Evolutionary conservation across 108 stramenopile species (phyloP).

Genomic region (Aurantiochytrium sp.): DNA sequence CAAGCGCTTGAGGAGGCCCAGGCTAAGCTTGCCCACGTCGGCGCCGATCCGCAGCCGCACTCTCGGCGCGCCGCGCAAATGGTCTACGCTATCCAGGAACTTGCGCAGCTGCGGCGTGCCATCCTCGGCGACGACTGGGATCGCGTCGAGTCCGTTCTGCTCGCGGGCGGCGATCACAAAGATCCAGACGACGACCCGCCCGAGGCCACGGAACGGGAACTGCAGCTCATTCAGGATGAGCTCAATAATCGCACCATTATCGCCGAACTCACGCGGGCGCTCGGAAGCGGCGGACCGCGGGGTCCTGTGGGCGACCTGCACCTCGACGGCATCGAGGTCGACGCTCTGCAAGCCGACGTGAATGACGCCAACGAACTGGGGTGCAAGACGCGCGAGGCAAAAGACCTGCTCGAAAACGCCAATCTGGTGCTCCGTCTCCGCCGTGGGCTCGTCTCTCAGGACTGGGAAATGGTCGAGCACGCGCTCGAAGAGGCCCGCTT

Average conservation of each 20-base stretch:
- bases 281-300: not conserved
- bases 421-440: constrained; percentile 21
- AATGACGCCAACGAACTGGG: constrained; percentile 14
- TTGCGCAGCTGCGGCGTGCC: not conserved
- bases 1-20: not conserved
- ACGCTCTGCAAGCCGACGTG: constrained; percentile 23
- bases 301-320: not conserved
- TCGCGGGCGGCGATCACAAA: not conserved
- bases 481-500: constrained; percentile 9
- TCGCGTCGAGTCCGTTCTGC: not conserved
- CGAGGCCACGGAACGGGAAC: not conserved
- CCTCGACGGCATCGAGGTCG: constrained; percentile 16
- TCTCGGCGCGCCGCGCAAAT: not conserved
- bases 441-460: not conserved
- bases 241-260: constrained; percentile 32
- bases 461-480: not conserved
- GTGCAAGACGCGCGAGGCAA: constrained; percentile 28
- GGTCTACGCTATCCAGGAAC: not conserved
- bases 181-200: not conserved
- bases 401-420: constrained; percentile 10
- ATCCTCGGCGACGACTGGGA: constrained; percentile 26
- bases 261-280: not conserved
- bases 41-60: not conserved
- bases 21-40: not conserved
- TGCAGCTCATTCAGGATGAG: constrained; percentile 38